Evolutionary conservation across 352 stramenopile species (phyloP).

Genomic region (Phytophthora aleatoria): DNA sequence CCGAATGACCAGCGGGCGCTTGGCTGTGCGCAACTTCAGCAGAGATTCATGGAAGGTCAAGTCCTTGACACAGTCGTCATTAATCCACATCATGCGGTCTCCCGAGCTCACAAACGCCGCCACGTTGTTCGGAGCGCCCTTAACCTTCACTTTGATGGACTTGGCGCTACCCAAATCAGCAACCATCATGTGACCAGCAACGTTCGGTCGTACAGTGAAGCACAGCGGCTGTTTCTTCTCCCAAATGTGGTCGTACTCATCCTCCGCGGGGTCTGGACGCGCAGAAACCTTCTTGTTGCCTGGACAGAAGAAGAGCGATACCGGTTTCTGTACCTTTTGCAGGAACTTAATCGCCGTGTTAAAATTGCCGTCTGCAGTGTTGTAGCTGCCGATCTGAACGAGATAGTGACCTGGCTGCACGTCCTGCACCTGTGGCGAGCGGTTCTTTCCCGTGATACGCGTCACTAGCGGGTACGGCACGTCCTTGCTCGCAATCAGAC

Average conservation of each 20-base stretch:
- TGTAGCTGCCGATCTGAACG: constrained; percentile 86
- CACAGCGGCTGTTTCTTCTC: constrained; percentile 89
- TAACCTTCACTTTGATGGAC: constrained; percentile 85
- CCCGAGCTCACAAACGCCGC: constrained; percentile 61
- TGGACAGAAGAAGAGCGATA: constrained; percentile 84
- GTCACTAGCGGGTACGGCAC: constrained; percentile 87
- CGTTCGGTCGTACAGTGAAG: constrained; percentile 79
- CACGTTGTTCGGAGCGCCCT: constrained; percentile 59
- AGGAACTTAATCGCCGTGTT: constrained; percentile 91
- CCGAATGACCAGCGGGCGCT: constrained; percentile 81
- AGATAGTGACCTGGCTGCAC: constrained; percentile 88
- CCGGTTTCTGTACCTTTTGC: constrained; percentile 86
- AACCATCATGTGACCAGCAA: constrained; percentile 73
- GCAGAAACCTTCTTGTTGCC: constrained; percentile 81
- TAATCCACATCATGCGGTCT: constrained; percentile 83
- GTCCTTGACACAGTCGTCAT: constrained; percentile 75
- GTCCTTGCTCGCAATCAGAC: constrained; percentile 88
- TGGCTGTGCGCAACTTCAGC: constrained; percentile 84
- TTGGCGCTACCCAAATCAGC: constrained; percentile 85
- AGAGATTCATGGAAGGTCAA: constrained; percentile 83
- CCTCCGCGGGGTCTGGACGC: constrained; percentile 60
- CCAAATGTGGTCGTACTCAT: constrained; percentile 90
- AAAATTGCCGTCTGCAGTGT: constrained; percentile 85
- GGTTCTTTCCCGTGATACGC: constrained; percentile 88
- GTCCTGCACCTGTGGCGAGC: constrained; percentile 85